phyloP scores from a whole-genome alignment of 2,329 filamentous ascomycete genomes.

The Trichoderma oligosporum region DNA sequence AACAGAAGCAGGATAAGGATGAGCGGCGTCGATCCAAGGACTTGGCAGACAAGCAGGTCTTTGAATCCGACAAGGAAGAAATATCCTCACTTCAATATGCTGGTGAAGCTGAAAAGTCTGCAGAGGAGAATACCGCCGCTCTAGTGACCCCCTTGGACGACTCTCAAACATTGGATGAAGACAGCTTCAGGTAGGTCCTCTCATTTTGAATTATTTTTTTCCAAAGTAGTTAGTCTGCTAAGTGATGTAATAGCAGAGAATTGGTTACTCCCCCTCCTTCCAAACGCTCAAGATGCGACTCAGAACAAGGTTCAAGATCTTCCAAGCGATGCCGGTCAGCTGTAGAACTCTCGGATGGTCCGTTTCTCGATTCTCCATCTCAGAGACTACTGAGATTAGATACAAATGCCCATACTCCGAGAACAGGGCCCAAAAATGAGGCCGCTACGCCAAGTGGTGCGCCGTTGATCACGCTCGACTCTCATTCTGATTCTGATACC shows the following conservation, averaged over 20 bases:
- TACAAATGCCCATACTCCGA: constrained; percentile 16
- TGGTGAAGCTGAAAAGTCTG: constrained; percentile 19
- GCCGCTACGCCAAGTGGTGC: constrained; percentile 12
- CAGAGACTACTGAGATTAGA: constrained; percentile 21
- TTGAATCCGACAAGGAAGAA: constrained; percentile 20
- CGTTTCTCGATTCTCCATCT: constrained; percentile 26
- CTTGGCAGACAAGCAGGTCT: constrained; percentile 24
- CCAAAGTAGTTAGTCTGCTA: constrained; percentile 15
- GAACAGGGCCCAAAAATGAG: background rate
- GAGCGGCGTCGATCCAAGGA: constrained; percentile 20
- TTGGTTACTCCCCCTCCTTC: constrained; percentile 38
- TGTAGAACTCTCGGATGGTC: constrained; percentile 19
- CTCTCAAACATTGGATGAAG: constrained; percentile 16
- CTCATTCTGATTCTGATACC: constrained; percentile 22
- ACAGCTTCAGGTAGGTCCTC: constrained; percentile 25
- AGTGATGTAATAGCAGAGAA: constrained; percentile 27
- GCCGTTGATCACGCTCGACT: constrained; percentile 33
- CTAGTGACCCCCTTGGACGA: constrained; percentile 18
- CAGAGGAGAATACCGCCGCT: background rate
- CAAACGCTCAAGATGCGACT: constrained; percentile 34
- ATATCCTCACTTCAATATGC: constrained; percentile 24
- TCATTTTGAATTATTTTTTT: background rate
- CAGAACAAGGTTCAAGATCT: constrained; percentile 20
- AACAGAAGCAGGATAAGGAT: constrained; percentile 26
- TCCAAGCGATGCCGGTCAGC: constrained; percentile 22